Evolutionary conservation across 176 grass and related monocot species (phyloP).

Genomic region (sorghum (Sorghum bicolor)): DNA sequence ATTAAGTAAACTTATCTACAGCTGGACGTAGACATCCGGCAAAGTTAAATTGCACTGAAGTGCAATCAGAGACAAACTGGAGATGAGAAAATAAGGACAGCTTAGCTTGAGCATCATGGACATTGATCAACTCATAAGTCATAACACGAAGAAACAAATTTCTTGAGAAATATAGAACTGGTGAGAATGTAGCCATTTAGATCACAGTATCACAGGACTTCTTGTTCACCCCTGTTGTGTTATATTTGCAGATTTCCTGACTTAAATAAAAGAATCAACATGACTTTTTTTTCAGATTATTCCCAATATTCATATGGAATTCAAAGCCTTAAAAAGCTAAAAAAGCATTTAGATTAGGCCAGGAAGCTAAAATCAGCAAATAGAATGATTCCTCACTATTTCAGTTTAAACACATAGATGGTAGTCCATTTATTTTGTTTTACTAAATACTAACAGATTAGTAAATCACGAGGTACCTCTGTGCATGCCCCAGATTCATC

Average conservation of each 20-base stretch:
- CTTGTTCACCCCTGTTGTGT: not conserved
- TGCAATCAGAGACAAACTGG: not conserved
- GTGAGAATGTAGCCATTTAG: not conserved
- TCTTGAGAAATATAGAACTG: not conserved
- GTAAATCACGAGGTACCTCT: constrained; percentile 50
- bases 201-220: not conserved
- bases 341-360: not conserved
- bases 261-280: not conserved
- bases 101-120: not conserved
- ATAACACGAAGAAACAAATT: constrained; percentile 7
- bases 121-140: not conserved
- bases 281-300: not conserved
- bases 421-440: not conserved
- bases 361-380: not conserved
- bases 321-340: constrained; percentile 6
- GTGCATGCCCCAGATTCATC: constrained; percentile 68
- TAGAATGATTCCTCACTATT: not conserved
- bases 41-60: not conserved
- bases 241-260: not conserved
- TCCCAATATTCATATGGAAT: not conserved
- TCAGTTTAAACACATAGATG: not conserved
- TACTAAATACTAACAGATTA: constrained; percentile 14
- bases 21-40: not conserved
- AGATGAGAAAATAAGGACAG: not conserved
- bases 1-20: not conserved